phyloP scores from a whole-genome alignment of 257 asterid genomes.

The Salvia rosmarinus region DNA sequence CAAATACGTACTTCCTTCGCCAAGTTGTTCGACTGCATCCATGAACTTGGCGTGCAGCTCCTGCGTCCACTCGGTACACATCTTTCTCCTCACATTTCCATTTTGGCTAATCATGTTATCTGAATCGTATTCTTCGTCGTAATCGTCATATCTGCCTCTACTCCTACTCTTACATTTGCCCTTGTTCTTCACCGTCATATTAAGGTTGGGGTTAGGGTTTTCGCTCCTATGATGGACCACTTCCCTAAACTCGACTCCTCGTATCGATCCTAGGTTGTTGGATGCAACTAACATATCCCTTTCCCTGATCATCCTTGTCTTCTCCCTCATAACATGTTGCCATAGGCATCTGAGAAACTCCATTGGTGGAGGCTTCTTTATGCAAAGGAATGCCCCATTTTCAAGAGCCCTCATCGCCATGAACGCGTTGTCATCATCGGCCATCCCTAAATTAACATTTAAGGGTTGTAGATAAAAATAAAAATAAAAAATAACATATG shows the following conservation, averaged over 20 bases:
- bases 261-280: not conserved
- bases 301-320: slow-evolving; percentile 27
- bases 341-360: slow-evolving; percentile 46
- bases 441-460: slow-evolving; percentile 34
- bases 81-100: slow-evolving; percentile 40
- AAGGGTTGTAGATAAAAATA: not conserved
- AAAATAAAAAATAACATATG: too few species aligned
- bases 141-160: not conserved
- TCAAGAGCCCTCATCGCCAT: slow-evolving; percentile 49
- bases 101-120: not conserved
- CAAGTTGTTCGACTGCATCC: slow-evolving; percentile 45
- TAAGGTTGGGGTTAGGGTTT: slow-evolving; percentile 27
- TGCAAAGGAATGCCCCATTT: slow-evolving; percentile 45
- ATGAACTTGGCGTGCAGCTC: slow-evolving; percentile 51
- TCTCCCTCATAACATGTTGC: slow-evolving; percentile 57
- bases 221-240: not conserved
- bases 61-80: slow-evolving; percentile 53
- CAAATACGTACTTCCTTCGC: slow-evolving; percentile 53
- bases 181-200: slow-evolving; percentile 22
- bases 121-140: not conserved
- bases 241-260: slow-evolving; percentile 29
- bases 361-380: slow-evolving; percentile 39
- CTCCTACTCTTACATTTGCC: slow-evolving; percentile 24
- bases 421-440: slow-evolving; percentile 34
- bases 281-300: slow-evolving; percentile 11